phyloP scores from a whole-genome alignment of 148 eudicot genomes.

The Camellia lanceoleosa region DNA sequence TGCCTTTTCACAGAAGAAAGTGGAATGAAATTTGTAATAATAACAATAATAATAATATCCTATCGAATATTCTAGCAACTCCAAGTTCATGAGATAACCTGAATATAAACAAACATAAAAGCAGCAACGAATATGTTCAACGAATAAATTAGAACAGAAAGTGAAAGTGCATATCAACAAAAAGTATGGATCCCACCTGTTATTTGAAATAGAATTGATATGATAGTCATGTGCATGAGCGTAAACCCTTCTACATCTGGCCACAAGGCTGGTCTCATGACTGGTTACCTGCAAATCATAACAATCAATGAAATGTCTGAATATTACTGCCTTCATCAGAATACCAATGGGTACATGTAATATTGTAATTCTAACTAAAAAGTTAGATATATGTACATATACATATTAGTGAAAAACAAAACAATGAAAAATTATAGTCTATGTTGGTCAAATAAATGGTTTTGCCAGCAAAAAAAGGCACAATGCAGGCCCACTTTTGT shows the following conservation, averaged over 20 bases:
- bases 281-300: conserved; percentile 51
- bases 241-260: conserved; percentile 80
- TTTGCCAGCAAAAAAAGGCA: background rate
- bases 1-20: background rate
- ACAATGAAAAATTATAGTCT: background rate
- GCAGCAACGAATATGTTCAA: background rate
- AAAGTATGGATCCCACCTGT: conserved; percentile 42
- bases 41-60: background rate
- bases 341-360: background rate
- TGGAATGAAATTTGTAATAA: background rate
- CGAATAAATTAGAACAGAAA: background rate
- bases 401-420: background rate
- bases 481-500: background rate
- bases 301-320: background rate
- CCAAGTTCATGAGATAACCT: background rate
- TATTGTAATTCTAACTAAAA: background rate
- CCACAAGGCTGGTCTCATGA: conserved; percentile 66
- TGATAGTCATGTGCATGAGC: conserved; percentile 94
- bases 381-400: background rate
- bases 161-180: background rate
- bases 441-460: background rate
- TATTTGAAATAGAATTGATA: conserved; percentile 80
- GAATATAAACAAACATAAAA: background rate
- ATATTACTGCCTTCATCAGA: background rate
- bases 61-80: background rate